Evolutionary conservation across 345 rosid species (phyloP), one percentile per base, ranked within the genome.

Genomic region (Schrenkiella parvula): DNA sequence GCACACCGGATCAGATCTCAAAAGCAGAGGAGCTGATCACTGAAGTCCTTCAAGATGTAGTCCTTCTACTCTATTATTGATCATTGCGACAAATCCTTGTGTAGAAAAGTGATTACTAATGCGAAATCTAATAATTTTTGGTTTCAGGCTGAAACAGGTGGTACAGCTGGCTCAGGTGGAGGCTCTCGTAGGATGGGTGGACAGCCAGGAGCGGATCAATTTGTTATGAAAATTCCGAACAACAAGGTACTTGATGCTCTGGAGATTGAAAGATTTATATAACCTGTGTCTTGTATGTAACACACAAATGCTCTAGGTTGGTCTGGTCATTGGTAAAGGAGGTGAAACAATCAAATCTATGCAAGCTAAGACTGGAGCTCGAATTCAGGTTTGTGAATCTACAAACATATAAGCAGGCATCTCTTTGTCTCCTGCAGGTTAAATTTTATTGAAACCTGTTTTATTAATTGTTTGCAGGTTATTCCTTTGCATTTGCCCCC

Each of bases 281-380:
- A 37, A 46, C n/a, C 39, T 64, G 26, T 8, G 39, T 44, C 56
- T 80, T 29, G 51, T 62, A 71, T 76, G 23, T 71, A 47, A 84
- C 58, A n/a, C 32, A 67, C 3, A 52, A 55, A 56, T 68, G 71
- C 54, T 80, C 72, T 87, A 95, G 99, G 99, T 95, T 82, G 99
- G 99, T 74, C 73, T 95, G 78, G 98, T 95, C 25, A 95, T 95
- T 80, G 99, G 99, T 64, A 95, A 95, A 89, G 98, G 99, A 59
- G 99, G 99, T 14, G 99, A 95, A 51, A 86, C 97, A 21, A 95
- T 95, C 64, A 95, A 95, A 89, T 88, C 82, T 74, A 90, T 95
- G 96, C 99, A 95, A 87, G 88, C 89, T 28, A 83, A 86, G 59
- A 80, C 89, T 70, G 96, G 96, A 59, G 99, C 99, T 75, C 90